A percentile compares a stretch with the other conserved stretches of the same genome.
Evolutionary conservation across 345 rosid species (phyloP).

Genomic region (Psidium friedrichsthalianum): DNA sequence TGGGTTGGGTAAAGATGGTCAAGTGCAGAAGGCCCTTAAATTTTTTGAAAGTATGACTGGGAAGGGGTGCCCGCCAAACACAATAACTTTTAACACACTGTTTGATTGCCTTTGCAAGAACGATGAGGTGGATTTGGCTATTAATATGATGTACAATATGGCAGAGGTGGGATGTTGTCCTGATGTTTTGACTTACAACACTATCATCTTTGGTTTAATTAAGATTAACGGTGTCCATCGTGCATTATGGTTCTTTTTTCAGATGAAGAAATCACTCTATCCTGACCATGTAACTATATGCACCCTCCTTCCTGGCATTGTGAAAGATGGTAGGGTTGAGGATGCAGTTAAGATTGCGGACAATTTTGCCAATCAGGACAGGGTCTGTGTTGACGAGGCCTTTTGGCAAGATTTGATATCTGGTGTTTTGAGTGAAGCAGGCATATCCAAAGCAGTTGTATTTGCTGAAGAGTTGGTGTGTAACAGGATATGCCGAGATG

Average conservation of each 20-base stretch:
- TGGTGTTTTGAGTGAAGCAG: slow-evolving; percentile 54
- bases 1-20: slow-evolving; percentile 69
- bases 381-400: slow-evolving; percentile 6
- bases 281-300: slow-evolving; percentile 78
- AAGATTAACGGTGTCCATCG: slow-evolving; percentile 40
- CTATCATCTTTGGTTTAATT: slow-evolving; percentile 61
- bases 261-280: slow-evolving; percentile 66
- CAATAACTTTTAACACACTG: slow-evolving; percentile 72
- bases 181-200: slow-evolving; percentile 78
- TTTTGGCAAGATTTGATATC: slow-evolving; percentile 77
- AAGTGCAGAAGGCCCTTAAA: slow-evolving; percentile 42
- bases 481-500: slow-evolving; percentile 36
- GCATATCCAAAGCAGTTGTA: slow-evolving; percentile 37
- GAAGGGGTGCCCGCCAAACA: slow-evolving; percentile 59
- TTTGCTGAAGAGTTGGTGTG: slow-evolving; percentile 54
- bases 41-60: slow-evolving; percentile 49
- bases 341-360: slow-evolving; percentile 57
- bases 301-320: slow-evolving; percentile 79
- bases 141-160: slow-evolving; percentile 60
- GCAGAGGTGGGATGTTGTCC: slow-evolving; percentile 44
- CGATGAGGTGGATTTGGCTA: slow-evolving; percentile 58
- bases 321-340: slow-evolving; percentile 44
- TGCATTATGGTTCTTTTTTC: slow-evolving; percentile 77
- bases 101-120: slow-evolving; percentile 93
- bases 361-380: slow-evolving; percentile 35